Evolutionary conservation across 371 early-diverging fungal genomes (phyloP), one percentile per base, ranked within the genome.

Genomic region (Mucor velutinosus): DNA sequence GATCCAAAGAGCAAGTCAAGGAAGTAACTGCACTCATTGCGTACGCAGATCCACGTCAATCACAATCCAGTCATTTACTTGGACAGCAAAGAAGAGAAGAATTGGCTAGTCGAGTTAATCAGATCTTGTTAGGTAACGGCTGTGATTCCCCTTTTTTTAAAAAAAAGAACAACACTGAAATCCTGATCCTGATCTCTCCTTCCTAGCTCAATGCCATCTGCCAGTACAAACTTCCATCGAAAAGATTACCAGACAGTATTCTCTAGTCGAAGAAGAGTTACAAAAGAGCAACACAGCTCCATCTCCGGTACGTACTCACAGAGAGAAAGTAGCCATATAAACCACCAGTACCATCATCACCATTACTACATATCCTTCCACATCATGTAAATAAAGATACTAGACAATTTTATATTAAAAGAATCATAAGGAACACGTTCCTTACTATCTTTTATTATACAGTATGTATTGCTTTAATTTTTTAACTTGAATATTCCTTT

Each of bases 11-110:
- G n/a, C 56, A 69, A 29, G 67, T 71, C 6, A 70, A 70, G 21
- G 75, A 81, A 58, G 81, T 81, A 2, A 70, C 81, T 5, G 69
- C 76, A 8, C 41, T 81, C 7, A 81, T 81, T 37, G 81, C 81
- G 25, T 81, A 81, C 68, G 58, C 64, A 8, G 70, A 78, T 61
- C 81, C 81, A n/a, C 56, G 67, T 21, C 63, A 76, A 47, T 77
- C 81, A 4, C 67, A 72, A 53, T 65, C 67, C 1, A 64, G 62
- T 14, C 74, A 81, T 58, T 61, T 81, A 33, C 35, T 81, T n/a
- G 58, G 64, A 15, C 77, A 78, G 41, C 74, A 81, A 32, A 72
- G 77, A 45, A 59, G 81, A 17, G 68, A 67, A 2, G 55, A 69
- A 45, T 60, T 81, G n/a, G 81, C 81, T 12, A 67, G 64, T 27